phyloP scores from a whole-genome alignment of 2,329 filamentous ascomycete genomes.

The Rhynchosporium graminicola region DNA sequence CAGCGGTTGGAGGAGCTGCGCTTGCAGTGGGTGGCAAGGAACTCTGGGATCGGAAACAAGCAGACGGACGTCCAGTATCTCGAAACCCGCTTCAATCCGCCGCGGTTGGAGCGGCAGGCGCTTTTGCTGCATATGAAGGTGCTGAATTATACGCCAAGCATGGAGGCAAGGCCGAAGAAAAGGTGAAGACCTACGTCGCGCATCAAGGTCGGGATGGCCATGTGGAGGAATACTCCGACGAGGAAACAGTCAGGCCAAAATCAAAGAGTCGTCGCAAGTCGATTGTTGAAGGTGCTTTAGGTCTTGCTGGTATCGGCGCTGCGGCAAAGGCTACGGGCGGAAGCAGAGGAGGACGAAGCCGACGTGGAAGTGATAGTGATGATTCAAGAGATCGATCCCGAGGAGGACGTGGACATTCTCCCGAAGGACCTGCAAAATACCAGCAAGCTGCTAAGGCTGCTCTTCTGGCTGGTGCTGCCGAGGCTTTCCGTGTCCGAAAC shows the following conservation, averaged over 20 bases:
- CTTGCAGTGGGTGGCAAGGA: constrained; percentile 67
- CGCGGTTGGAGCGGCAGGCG: constrained; percentile 63
- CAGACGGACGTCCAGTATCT: constrained; percentile 48
- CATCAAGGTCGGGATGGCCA: constrained; percentile 57
- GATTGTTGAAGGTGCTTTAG: constrained; percentile 63
- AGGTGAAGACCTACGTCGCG: constrained; percentile 54
- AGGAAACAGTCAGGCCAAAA: constrained; percentile 51
- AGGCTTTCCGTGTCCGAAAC: constrained; percentile 88
- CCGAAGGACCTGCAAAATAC: constrained; percentile 59
- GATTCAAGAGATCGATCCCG: constrained; percentile 54
- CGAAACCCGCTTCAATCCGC: constrained; percentile 61
- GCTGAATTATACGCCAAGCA: constrained; percentile 64
- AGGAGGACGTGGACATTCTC: constrained; percentile 52
- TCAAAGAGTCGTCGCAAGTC: constrained; percentile 61
- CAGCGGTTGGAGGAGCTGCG: constrained; percentile 64
- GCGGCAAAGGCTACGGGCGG: constrained; percentile 62
- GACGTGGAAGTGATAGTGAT: constrained; percentile 44
- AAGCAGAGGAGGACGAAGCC: constrained; percentile 44
- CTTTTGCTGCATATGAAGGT: constrained; percentile 63
- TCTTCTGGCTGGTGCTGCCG: constrained; percentile 83
- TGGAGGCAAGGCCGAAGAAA: constrained; percentile 38
- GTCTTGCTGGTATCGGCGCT: constrained; percentile 61
- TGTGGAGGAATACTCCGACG: constrained; percentile 56
- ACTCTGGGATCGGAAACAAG: constrained; percentile 63
- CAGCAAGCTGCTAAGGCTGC: constrained; percentile 91